Evolutionary conservation across 2,329 filamentous ascomycete species (phyloP), one percentile per base, ranked within the genome.

Genomic region (Teratosphaeria gauchensis): DNA sequence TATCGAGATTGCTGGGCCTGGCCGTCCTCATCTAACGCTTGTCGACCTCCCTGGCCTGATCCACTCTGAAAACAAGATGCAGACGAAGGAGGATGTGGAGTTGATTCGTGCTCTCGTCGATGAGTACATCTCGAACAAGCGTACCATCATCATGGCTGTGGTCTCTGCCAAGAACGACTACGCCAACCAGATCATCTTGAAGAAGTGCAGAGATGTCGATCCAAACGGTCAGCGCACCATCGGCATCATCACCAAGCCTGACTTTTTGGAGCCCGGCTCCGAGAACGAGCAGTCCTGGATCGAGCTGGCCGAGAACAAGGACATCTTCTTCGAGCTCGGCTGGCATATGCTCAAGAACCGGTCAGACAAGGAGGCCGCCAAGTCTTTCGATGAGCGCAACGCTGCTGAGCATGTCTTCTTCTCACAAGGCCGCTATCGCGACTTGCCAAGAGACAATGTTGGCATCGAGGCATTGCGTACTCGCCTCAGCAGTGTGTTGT

Each of bases 231-330:
- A 69, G 1, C 76, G 82, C 1, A 85, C 82, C 0, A 69, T 85
- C 0, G 80, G 82, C 0, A 77, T 85, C 58, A 77, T 85, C 57
- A 85, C 82, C 0, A 84, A 84, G 64, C 79, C 80, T 0, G 82
- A 84, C 60, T 67, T 70, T 2, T 67, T 80, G 16, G 65, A 63
- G 0, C 56, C 69, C 0, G 75, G 73, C 0, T 74, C 74, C 0
- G 68, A 70, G 0, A 74, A 75, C 4, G 76, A 82, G 58, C 61
- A 58, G 0, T 67, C 61, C 1, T 80, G 75, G 59, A 61, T 78
- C 19, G 66, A 73, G 5, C 59, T 77, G 0, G 73, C 72, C 0
- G 67, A 69, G 56, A 77, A 77, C 62, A 67, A 72, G 24, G 67
- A 76, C 53, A 68, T 76, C 51, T 63, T 67, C 14, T 69, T 78